Base-by-base conservation (phyloP, 495 filamentous ascomycete genomes). In the Aspergillus heteromorphus region DNA sequence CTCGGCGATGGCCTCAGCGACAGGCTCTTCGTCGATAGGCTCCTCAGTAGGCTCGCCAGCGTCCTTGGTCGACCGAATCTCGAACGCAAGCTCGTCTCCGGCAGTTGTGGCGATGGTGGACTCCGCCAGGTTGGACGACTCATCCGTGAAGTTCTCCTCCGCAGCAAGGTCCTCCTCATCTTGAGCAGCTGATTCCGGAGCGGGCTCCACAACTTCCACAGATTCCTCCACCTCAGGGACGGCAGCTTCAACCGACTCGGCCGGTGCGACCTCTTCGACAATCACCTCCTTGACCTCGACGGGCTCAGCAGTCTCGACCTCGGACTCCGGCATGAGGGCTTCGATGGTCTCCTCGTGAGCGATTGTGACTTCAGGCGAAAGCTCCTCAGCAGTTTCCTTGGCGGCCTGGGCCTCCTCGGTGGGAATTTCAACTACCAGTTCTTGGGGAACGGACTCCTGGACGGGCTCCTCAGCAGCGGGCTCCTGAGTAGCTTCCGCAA, bases 111-210 rank as follows among this genome's bases (percentile, higher is more conserved):
- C 53, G 11, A 50, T 53, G 19, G 19, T 36, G 9, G 55, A 17
- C 16, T 51, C 38, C 9, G 55, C 56, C 16, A 14, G 40, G 21
- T 38, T 38, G 4, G 34, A 38, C 2, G 23, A 50, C 20, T 57
- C 54, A n/a, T 51, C 53, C 34, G 34, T 30, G 40, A 51, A 29
- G 23, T 55, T 47, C 19, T 53, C 54, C 31, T 59, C 61, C 20
- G 45, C 49, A 10, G 45, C 25, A 6, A 40, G 38, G 41, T 60
- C 56, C 30, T 54, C 49, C 30, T 49, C 54, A 23, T 57, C 48
- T 17, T 50, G 17, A 36, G 45, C 4, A 23, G 16, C 10, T 21
- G 40, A 16, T 29, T 45, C 45, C 21, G 23, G 31, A 19, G 41
- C 48, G 14, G 42, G 49, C 29, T 56, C 49, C 36, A 49, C 49